Base-by-base conservation (phyloP, 768 basidiomycete species). In the Pisolithus tinctorius region DNA sequence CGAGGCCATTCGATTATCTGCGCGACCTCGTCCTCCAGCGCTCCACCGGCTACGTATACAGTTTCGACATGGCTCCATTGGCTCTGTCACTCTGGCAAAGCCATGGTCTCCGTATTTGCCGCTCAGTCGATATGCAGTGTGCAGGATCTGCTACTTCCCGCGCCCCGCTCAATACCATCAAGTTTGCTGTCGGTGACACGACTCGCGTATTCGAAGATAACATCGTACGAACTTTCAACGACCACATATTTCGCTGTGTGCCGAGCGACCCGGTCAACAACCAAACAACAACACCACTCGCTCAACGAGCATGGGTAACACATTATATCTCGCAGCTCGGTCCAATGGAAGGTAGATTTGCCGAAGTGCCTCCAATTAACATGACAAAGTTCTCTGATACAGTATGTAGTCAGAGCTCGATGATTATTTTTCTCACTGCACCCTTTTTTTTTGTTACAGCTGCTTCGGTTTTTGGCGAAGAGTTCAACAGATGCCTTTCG, bases 101-200 rank as follows among this genome's bases (percentile, higher is more conserved):
- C 41, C 62, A 58, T 41, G 52, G 58, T 57, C 65, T 69, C 47
- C 67, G 67, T n/a, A 67, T 69, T 51, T 58, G 53, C 48, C 67
- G 68, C 23, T 67, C 66, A 25, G 62, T 67, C 31, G 67, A 67
- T 8, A 16, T 67, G 2, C 66, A 69, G 48, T 59, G 56, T 4
- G 63, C 57, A 0, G 50, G 56, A 36, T 20, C 60, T 2, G 4
- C 52, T 2, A 29, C 0, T 36, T 57, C 49, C 40, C 66, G 66
- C 4, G 55, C 49, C 14, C 63, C 63, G 2, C 49, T 23, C n/a
- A 54, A 40, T 8, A 62, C 59, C 1, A 52, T 67, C 42, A 43
- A 55, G 11, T 3, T 56, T 5, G 65, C 62, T 2, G 43, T 39
- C 10, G 34, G 25, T 6, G 46, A 55, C 27, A 31, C 47, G 29